Conservation (phyloP, 2,329 filamentous ascomycete species). For the Penicillium polonicum region DNA sequence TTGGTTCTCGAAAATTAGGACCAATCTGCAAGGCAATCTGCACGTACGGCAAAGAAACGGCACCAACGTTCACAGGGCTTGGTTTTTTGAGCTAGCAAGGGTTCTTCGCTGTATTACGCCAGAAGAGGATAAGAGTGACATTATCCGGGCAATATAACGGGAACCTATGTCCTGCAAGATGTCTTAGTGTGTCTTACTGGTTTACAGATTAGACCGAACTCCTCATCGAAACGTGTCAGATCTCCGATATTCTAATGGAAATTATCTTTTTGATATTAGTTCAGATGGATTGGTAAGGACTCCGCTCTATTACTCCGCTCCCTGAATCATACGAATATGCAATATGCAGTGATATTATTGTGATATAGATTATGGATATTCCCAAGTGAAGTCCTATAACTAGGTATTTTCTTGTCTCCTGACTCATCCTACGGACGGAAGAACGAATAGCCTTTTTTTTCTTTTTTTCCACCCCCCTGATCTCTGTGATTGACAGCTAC, state of each 20-base stretch:
- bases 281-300: conserved; percentile 7
- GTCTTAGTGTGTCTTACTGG: background rate
- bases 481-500: background rate
- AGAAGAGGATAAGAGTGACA: conserved; percentile 9
- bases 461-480: background rate
- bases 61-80: conserved; percentile 8
- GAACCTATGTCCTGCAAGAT: background rate
- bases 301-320: background rate
- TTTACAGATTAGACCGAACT: conserved; percentile 14
- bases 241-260: conserved; percentile 9
- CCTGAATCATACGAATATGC: no score
- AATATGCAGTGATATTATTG: background rate
- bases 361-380: background rate
- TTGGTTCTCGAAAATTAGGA: background rate
- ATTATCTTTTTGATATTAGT: background rate
- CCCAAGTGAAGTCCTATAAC: background rate
- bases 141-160: background rate
- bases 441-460: background rate
- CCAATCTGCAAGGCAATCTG: conserved; percentile 7
- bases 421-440: background rate
- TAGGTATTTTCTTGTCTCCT: background rate
- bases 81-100: conserved; percentile 10
- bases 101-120: conserved; percentile 9
- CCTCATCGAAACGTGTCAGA: conserved; percentile 24
- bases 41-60: background rate